Conservation (phyloP, 169 alveolate genomes). For the Condylostoma magnum region DNA sequence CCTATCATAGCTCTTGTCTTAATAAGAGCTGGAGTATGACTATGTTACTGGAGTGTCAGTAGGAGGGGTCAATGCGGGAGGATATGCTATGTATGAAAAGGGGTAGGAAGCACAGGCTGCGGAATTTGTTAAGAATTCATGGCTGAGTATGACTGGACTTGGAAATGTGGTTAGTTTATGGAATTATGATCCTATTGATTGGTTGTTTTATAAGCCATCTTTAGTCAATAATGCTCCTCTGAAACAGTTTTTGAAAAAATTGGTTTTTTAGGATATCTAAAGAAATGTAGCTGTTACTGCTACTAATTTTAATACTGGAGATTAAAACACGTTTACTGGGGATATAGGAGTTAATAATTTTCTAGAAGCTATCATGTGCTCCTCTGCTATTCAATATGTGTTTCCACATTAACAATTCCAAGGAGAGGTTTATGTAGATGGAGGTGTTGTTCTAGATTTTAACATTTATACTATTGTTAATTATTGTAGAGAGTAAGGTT, state of each 20-base stretch:
- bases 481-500: not conserved
- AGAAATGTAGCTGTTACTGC: not conserved
- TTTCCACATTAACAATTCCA: not conserved
- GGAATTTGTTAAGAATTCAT: not conserved
- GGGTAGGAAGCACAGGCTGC: slow-evolving; percentile 36
- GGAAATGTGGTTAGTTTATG: not conserved
- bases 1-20: slow-evolving; percentile 17
- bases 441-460: not conserved
- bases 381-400: slow-evolving; percentile 3
- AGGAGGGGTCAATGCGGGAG: slow-evolving; percentile 51
- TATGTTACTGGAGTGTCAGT: slow-evolving; percentile 59
- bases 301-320: slow-evolving; percentile 10
- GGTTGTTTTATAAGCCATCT: slow-evolving; percentile 27
- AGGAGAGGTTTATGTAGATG: slow-evolving; percentile 8
- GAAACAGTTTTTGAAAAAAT: not conserved
- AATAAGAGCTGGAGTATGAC: slow-evolving; percentile 38
- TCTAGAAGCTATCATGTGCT: not conserved
- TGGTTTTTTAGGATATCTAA: not conserved
- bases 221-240: slow-evolving; percentile 27
- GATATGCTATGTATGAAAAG: slow-evolving; percentile 15
- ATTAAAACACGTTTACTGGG: not conserved
- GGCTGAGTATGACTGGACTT: slow-evolving; percentile 15
- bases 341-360: not conserved
- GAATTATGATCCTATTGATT: slow-evolving; percentile 42
- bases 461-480: not conserved